Conservation (phyloP, 164 flowering plant genomes). For the Nymphaea thermarum region DNA sequence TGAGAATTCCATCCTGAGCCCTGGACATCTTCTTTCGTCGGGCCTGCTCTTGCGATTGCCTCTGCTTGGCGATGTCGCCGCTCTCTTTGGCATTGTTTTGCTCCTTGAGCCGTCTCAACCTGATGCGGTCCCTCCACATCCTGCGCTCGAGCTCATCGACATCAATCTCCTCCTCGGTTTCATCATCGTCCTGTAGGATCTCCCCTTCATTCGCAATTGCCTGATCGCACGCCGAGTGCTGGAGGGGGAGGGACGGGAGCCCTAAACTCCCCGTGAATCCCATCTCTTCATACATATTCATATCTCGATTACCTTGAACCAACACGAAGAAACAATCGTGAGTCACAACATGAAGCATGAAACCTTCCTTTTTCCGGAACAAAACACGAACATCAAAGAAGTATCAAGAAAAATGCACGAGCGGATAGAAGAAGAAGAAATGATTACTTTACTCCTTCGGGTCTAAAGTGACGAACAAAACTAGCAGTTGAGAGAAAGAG, state of each 20-base stretch:
- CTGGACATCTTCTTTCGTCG: constrained; percentile 84
- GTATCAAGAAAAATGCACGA: too few relatives aligned
- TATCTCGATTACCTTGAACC: background rate
- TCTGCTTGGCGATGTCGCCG: constrained; percentile 28
- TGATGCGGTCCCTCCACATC: constrained; percentile 44
- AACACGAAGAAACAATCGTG: too few relatives aligned
- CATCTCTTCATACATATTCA: constrained; percentile 26
- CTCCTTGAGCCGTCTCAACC: constrained; percentile 32
- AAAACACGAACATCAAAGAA: too few relatives aligned
- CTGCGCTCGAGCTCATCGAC: constrained; percentile 50
- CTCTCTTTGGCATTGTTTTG: constrained; percentile 35
- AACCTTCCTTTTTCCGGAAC: too few relatives aligned
- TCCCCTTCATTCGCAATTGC: constrained; percentile 26
- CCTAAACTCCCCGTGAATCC: constrained; percentile 18
- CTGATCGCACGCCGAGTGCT: constrained; percentile 10
- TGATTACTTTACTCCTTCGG: too few relatives aligned
- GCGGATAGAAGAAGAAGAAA: too few relatives aligned
- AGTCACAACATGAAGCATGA: too few relatives aligned
- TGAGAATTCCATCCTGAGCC: constrained; percentile 79
- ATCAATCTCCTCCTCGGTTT: constrained; percentile 34
- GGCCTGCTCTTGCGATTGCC: constrained; percentile 63
- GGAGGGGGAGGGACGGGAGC: constrained; percentile 10
- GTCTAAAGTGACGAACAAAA: too few relatives aligned
- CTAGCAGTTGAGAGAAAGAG: too few relatives aligned
- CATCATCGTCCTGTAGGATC: constrained; percentile 20